phyloP scores from a whole-genome alignment of 1,284 basidiomycete genomes.

The Mixia osmundae region DNA sequence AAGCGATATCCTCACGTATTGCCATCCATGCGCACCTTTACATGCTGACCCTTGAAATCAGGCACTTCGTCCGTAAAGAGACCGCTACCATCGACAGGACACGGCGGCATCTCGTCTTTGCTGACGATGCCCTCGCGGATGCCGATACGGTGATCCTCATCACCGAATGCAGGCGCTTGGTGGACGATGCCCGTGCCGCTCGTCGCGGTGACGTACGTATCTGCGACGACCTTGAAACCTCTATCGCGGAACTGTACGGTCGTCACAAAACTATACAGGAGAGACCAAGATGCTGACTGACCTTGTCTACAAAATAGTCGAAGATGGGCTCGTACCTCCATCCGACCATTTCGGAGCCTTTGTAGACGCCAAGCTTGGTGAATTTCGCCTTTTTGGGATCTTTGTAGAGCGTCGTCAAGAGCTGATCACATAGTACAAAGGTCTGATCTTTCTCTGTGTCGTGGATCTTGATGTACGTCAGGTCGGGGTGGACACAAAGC shows the following conservation, averaged over 20 bases:
- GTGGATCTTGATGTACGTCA: constrained; percentile 90
- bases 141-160: constrained; percentile 90
- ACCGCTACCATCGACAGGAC: constrained; percentile 77
- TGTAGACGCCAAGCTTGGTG: constrained; percentile 42
- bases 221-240: constrained; percentile 71
- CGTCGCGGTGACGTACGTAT: constrained; percentile 78
- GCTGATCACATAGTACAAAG: constrained; percentile 76
- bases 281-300: constrained; percentile 19
- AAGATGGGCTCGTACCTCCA: constrained; percentile 93
- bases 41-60: constrained; percentile 71
- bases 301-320: constrained; percentile 85
- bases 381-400: constrained; percentile 94
- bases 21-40: constrained; percentile 78
- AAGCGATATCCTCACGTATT: too few relatives aligned
- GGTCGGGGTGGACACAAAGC: constrained; percentile 87
- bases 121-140: constrained; percentile 58
- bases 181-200: constrained; percentile 98
- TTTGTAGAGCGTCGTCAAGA: constrained; percentile 80
- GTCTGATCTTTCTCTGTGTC: constrained; percentile 70
- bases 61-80: constrained; percentile 69
- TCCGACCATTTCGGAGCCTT: constrained; percentile 78
- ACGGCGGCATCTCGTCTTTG: constrained; percentile 79
- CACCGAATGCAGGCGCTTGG: constrained; percentile 95
- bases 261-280: background rate
- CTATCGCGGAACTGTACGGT: constrained; percentile 55